Evolutionary conservation across 768 basidiomycete genomes (phyloP), one percentile per base, ranked within the genome.

Genomic region (Lactifluus volemus): DNA sequence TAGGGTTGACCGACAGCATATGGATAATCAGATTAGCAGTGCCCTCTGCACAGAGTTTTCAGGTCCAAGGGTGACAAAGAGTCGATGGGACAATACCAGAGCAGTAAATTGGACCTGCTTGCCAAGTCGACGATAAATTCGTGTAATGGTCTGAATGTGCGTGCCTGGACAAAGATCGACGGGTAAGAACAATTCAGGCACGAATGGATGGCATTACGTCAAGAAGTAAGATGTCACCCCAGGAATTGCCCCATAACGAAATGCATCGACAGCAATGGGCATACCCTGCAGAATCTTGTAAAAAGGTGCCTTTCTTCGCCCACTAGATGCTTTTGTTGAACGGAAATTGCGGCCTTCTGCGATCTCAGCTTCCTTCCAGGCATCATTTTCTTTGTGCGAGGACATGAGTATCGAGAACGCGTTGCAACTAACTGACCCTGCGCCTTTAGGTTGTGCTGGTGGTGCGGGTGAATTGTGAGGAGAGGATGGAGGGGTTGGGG

Each of bases 111-210:
- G 91, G 92, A 0, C 97, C 96, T 60, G 80, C 82, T 61, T 84
- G 85, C 97, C 97, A 99, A 44, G 77, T 84, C 1, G 88, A 83
- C 0, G 90, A 87, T 2, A 99, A 78, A 67, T 89, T 95, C 0
- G 97, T 97, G 69, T 97, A 98, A 67, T 96, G 94, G 72, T 98
- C 93, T 4, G 93, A 96, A 73, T 99, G 97, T 0, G 96, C 96
- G 69, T 98, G 96, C 9, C 93, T 96, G 60, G 65, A 21, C 21
- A 17, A 4, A 53, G 9, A 45, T n/a, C 7, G 5, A 38, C 21
- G 38, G 9, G 42, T 59, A 34, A 47, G 10, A 21, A 25, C 15
- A 47, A 3, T 30, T 25, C 5, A 30, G 15, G 42, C 5, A 29
- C 14, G 2, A 25, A 8, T 36, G 17, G 45, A 36, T 39, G n/a